phyloP scores from a whole-genome alignment of 78 protist genomes.

The Creolimax fragrantissima region DNA sequence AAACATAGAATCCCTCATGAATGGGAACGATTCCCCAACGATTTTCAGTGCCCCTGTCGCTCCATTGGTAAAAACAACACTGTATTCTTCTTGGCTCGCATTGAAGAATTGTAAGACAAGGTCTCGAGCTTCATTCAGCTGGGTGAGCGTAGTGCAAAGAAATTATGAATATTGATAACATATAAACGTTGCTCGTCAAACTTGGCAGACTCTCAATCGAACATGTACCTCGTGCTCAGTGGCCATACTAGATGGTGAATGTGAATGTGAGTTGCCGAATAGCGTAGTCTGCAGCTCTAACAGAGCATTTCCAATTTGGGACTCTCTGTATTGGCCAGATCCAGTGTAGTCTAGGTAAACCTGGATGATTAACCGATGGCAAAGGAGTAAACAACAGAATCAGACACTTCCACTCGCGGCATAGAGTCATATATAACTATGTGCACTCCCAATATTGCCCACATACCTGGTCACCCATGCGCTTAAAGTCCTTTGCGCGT shows the following conservation, averaged over 20 bases:
- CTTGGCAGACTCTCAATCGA: too few species aligned
- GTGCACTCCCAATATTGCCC: too few species aligned
- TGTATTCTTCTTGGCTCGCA: not conserved
- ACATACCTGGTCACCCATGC: constrained; percentile 13
- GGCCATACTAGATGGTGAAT: constrained; percentile 6
- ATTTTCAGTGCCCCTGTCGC: constrained; percentile 13
- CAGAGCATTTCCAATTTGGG: not conserved
- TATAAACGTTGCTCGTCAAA: too few species aligned
- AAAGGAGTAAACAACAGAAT: too few species aligned
- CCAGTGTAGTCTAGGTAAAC: constrained; percentile 14
- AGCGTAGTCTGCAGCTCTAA: constrained; percentile 1
- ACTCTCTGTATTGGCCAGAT: not conserved
- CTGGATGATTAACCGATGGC: too few species aligned
- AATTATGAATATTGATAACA: too few species aligned
- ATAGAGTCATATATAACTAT: too few species aligned
- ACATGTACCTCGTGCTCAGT: constrained; percentile 21
- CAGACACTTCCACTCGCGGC: too few species aligned
- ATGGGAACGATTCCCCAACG: not conserved
- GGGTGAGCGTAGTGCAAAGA: too few species aligned
- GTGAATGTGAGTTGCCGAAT: constrained; percentile 10
- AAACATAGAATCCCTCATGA: not conserved
- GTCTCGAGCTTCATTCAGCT: not conserved
- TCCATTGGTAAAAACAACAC: constrained; percentile 1
- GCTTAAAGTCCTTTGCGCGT: not conserved
- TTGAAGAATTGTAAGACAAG: not conserved